Conservation (phyloP, 345 rosid species). For the Cardamine resedifolia region DNA sequence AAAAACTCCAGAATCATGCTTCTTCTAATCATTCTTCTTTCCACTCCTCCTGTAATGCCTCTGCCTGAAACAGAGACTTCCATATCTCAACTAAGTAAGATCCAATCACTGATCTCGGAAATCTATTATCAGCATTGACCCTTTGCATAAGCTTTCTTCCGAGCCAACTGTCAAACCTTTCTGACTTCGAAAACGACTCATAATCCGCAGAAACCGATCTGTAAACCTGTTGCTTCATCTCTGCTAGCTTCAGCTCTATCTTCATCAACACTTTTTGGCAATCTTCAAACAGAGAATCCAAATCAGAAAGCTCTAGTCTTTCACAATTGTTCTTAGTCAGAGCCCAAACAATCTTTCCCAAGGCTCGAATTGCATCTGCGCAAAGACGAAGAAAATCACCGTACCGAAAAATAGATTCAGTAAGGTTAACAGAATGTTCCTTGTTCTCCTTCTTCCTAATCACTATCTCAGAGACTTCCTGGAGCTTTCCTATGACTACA, state of each 20-base stretch:
- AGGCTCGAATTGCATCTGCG: background rate
- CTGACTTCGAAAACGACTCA: conserved; percentile 8
- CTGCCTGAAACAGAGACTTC: background rate
- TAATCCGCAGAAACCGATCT: conserved; percentile 20
- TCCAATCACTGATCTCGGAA: conserved; percentile 6
- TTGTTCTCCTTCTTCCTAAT: conserved; percentile 14
- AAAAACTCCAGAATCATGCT: background rate
- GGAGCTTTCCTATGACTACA: conserved; percentile 21
- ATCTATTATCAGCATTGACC: background rate
- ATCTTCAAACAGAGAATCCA: conserved; percentile 20
- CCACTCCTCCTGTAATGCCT: background rate
- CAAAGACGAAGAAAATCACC: background rate
- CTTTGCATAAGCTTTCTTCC: background rate
- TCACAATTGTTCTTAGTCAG: background rate
- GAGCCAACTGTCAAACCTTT: background rate
- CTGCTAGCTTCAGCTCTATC: conserved; percentile 24
- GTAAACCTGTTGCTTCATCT: conserved; percentile 12
- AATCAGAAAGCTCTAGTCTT: background rate
- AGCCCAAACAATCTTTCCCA: conserved; percentile 26
- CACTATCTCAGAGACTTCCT: conserved; percentile 1
- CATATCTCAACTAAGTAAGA: conserved; percentile 23
- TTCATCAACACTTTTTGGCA: conserved; percentile 18
- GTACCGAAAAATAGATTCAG: background rate
- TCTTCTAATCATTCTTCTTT: background rate
- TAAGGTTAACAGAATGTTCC: background rate